Percentiles rank a stretch among this genome's conserved stretches.
phyloP scores from a whole-genome alignment of 768 basidiomycete genomes.

The Phallus indusiatus region DNA sequence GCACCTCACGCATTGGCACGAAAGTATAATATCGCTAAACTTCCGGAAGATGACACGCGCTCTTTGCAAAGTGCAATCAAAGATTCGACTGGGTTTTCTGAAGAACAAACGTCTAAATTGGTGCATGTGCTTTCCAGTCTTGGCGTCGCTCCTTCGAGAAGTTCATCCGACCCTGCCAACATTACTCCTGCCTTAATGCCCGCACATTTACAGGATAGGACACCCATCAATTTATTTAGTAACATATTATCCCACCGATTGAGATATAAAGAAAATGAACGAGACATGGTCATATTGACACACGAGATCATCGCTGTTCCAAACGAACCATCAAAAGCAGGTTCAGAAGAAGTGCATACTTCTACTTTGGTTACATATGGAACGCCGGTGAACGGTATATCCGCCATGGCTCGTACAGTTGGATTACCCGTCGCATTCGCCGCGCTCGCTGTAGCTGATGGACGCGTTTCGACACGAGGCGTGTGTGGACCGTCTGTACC shows the following conservation, averaged over 20 bases:
- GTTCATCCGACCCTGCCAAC: neutral
- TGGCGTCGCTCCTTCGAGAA: conserved; percentile 8
- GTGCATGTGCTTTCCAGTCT: conserved; percentile 44
- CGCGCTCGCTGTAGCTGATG: conserved; percentile 61
- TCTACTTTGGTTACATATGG: conserved; percentile 62
- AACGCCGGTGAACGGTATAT: conserved; percentile 30
- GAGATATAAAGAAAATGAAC: conserved; percentile 57
- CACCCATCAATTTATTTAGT: conserved; percentile 71
- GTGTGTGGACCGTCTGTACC: conserved; percentile 58
- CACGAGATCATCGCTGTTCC: conserved; percentile 63
- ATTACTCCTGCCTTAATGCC: neutral
- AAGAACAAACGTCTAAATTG: conserved; percentile 12
- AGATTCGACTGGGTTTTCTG: conserved; percentile 1
- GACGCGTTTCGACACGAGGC: conserved; percentile 41
- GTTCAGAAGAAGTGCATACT: conserved; percentile 45
- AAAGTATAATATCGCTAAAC: conserved; percentile 13
- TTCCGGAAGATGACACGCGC: conserved; percentile 17
- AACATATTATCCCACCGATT: conserved; percentile 61
- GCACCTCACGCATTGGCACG: conserved; percentile 25
- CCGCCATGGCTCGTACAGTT: conserved; percentile 89
- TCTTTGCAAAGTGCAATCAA: neutral
- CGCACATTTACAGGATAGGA: conserved; percentile 21
- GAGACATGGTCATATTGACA: conserved; percentile 78
- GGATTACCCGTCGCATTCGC: conserved; percentile 84
- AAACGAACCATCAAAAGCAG: neutral